Percentiles rank a stretch among this genome's conserved stretches.
phyloP scores from a whole-genome alignment of 2,329 filamentous ascomycete species.

The Mycocentrospora acerina region DNA sequence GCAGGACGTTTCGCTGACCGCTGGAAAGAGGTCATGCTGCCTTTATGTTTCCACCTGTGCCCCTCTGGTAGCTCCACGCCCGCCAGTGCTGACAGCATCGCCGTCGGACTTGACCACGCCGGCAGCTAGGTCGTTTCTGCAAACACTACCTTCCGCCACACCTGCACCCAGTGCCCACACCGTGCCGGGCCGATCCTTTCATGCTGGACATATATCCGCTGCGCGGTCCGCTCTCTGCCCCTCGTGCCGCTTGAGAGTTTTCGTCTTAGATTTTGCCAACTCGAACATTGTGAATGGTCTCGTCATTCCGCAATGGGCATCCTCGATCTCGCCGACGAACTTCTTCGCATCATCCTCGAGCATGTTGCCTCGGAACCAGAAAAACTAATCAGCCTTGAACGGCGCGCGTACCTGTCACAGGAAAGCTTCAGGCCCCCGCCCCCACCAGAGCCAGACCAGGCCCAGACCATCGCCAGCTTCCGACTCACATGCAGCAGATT shows the following conservation, averaged over 20 bases:
- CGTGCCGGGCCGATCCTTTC: conserved; percentile 27
- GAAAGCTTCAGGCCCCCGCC: conserved; percentile 53
- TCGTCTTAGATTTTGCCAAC: conserved; percentile 8
- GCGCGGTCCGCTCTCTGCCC: conserved; percentile 14
- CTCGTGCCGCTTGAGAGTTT: conserved; percentile 8
- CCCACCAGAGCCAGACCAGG: conserved; percentile 45
- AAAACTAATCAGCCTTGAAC: conserved; percentile 52
- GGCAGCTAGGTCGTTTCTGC: conserved; percentile 26
- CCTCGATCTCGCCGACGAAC: conserved; percentile 51
- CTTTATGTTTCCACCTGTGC: conserved; percentile 33
- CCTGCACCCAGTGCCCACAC: conserved; percentile 19
- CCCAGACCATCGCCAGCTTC: conserved; percentile 33
- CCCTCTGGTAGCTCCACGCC: conserved; percentile 28
- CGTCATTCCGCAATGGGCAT: conserved; percentile 35
- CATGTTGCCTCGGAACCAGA: conserved; percentile 55
- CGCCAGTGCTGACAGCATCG: conserved; percentile 21
- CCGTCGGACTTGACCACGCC: conserved; percentile 29
- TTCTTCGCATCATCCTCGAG: conserved; percentile 54
- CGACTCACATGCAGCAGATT: conserved; percentile 47
- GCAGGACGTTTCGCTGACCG: conserved; percentile 40
- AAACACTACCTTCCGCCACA: conserved; percentile 24
- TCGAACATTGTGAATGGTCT: conserved; percentile 27
- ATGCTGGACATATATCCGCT: conserved; percentile 21
- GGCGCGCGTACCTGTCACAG: conserved; percentile 53
- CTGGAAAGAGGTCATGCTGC: conserved; percentile 38